Evolutionary conservation across 2,329 filamentous ascomycete genomes (phyloP).

Genomic region (Onygenales sp.): DNA sequence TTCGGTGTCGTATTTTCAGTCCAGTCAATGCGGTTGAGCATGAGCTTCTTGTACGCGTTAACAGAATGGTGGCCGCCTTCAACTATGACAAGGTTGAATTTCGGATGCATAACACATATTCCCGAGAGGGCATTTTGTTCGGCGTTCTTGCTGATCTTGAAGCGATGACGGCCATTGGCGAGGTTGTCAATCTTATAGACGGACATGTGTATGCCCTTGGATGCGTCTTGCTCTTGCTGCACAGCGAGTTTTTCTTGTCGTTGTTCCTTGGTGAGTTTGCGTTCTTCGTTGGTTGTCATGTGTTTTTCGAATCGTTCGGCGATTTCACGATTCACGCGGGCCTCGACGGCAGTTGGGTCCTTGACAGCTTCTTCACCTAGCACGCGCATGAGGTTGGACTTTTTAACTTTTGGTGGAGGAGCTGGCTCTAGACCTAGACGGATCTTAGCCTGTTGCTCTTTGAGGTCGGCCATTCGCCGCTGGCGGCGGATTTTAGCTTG

Average conservation of each 20-base stretch:
- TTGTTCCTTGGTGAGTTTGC: slow-evolving; percentile 83
- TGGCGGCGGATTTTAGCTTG: slow-evolving; percentile 85
- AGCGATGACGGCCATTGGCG: slow-evolving; percentile 87
- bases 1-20: slow-evolving; percentile 71
- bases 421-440: slow-evolving; percentile 80
- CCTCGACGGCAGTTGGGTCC: slow-evolving; percentile 94
- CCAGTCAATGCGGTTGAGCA: slow-evolving; percentile 93
- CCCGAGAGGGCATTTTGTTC: slow-evolving; percentile 82
- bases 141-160: slow-evolving; percentile 85
- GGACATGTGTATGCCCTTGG: slow-evolving; percentile 73
- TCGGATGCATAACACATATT: slow-evolving; percentile 84
- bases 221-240: slow-evolving; percentile 81
- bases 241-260: slow-evolving; percentile 68
- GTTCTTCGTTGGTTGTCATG: slow-evolving; percentile 66
- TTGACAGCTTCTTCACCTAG: slow-evolving; percentile 87
- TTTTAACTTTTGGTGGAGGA: slow-evolving; percentile 91
- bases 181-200: slow-evolving; percentile 86
- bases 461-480: slow-evolving; percentile 81
- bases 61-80: slow-evolving; percentile 82
- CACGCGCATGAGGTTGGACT: slow-evolving; percentile 94
- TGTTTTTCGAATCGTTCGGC: slow-evolving; percentile 75
- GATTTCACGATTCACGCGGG: slow-evolving; percentile 86
- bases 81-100: slow-evolving; percentile 79
- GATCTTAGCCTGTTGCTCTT: slow-evolving; percentile 95
- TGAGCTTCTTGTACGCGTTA: slow-evolving; percentile 79